Evolutionary conservation across 768 basidiomycete species (phyloP).

Genomic region (Pisolithus orientalis): DNA sequence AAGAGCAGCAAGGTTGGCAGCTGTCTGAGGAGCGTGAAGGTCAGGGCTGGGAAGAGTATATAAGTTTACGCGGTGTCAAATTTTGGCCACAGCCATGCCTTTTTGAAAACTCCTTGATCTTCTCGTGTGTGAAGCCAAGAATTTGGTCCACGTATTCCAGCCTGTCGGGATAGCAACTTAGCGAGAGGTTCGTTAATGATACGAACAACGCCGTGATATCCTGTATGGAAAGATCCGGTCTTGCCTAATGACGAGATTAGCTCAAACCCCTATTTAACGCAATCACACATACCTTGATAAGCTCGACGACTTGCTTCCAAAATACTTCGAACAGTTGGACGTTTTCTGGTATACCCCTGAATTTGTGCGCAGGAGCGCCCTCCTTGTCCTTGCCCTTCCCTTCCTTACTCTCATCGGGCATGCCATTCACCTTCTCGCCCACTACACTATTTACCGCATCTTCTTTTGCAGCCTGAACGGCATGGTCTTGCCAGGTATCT

Average conservation of each 20-base stretch:
- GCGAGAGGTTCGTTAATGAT: slow-evolving; percentile 88
- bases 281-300: slow-evolving; percentile 72
- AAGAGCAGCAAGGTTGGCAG: slow-evolving; percentile 82
- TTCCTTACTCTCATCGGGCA: slow-evolving; percentile 19
- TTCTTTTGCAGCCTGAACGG: slow-evolving; percentile 17
- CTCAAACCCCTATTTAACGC: not conserved
- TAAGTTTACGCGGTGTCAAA: slow-evolving; percentile 3
- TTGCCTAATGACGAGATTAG: slow-evolving; percentile 51
- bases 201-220: slow-evolving; percentile 96
- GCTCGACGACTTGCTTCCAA: slow-evolving; percentile 96
- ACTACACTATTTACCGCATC: not conserved
- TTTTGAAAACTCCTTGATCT: slow-evolving; percentile 78
- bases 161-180: slow-evolving; percentile 96
- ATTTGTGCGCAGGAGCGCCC: slow-evolving; percentile 59
- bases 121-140: slow-evolving; percentile 79
- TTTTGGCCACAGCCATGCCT: slow-evolving; percentile 42
- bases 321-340: slow-evolving; percentile 97
- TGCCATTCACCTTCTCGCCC: slow-evolving; percentile 12
- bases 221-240: slow-evolving; percentile 95
- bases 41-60: slow-evolving; percentile 55
- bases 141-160: slow-evolving; percentile 98
- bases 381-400: slow-evolving; percentile 62
- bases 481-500: slow-evolving; percentile 21
- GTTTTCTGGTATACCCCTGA: slow-evolving; percentile 91
- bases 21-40: slow-evolving; percentile 82